These are phyloP conservation scores for Umbelopsis sp. DNA, from an alignment of 371 early-diverging fungal species.

Conservation along the genomic window DNA sequence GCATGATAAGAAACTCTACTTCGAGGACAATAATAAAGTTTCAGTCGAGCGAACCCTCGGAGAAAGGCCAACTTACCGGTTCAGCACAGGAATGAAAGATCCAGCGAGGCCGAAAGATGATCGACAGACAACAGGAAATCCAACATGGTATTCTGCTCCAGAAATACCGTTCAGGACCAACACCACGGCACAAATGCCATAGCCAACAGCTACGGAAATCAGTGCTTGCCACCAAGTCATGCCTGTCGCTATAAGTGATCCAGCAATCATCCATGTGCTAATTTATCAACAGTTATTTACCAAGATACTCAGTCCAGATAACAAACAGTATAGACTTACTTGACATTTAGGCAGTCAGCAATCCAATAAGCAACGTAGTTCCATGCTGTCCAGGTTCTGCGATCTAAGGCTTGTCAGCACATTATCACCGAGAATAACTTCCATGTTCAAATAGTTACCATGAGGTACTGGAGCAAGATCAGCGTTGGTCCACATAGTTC, in stretches of 20 bases:
- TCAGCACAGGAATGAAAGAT: constrained; percentile 23
- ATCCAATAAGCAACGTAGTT: constrained; percentile 18
- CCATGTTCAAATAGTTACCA: not conserved
- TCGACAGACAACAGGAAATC: constrained; percentile 25
- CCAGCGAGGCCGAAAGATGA: constrained; percentile 27
- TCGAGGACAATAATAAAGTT: not conserved
- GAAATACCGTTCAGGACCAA: constrained; percentile 12
- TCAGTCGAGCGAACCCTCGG: not conserved
- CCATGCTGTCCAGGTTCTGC: constrained; percentile 9
- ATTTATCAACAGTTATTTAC: not conserved
- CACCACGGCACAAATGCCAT: not conserved
- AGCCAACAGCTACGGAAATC: constrained; percentile 14
- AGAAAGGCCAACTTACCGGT: constrained; percentile 11
- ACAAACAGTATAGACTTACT: not conserved
- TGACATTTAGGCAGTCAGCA: constrained; percentile 16
- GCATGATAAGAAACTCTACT: not conserved
- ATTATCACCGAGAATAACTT: too few relatives aligned
- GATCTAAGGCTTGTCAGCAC: not conserved
- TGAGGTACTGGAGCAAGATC: constrained; percentile 15
- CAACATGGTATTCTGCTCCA: constrained; percentile 18
- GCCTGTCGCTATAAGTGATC: constrained; percentile 16
- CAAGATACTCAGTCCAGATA: not conserved
- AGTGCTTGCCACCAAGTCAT: constrained; percentile 19
- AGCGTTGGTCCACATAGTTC: not conserved
- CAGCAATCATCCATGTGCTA: constrained; percentile 19